Base-by-base conservation (phyloP, 139 green algal genomes). In the Coelastrella sp. region DNA sequence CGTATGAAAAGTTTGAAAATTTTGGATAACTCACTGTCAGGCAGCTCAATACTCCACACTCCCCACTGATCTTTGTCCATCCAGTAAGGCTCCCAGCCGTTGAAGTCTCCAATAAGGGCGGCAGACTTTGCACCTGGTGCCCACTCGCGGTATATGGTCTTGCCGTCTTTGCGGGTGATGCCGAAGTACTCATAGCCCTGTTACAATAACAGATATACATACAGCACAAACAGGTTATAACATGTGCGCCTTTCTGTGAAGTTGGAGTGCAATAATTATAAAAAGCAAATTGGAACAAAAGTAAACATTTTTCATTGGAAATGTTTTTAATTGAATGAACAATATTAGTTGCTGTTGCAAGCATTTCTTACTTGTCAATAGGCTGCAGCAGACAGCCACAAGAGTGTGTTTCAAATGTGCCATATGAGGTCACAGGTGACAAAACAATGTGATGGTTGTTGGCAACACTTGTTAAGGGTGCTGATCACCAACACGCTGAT, bases 71-170 rank as follows among this genome's bases (percentile, higher is more conserved):
- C 94, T 9, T 89, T 85, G 57, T 92, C 76, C 94, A 98, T 93
- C 72, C 72, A 82, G 5, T 84, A 88, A 2, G 88, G 92, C 77
- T 94, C 62, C 96, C 96, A 98, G 53, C 64, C 83, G 85, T 98
- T 98, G 93, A 99, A 99, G 86, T 99, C 96, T 9, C 96, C 96
- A 32, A 97, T 93, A 15, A 97, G 91, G 50, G 71, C 89, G 15
- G 86, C 89, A 27, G 90, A 90, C n/a, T 87, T 63, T 0, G 96
- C 97, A 0, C 88, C 94, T 0, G 97, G 97, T 3, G 89, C 90
- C 97, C 97, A 99, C 89, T 99, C 97, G 0, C 94, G 89, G 85
- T 96, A 98, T 38, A 95, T 87, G 9, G 90, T 95, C 30, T 68
- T 66, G 40, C 87, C 88, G 40, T 86, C 84, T 50, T 92, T 88